Base-by-base conservation (phyloP, 1,284 basidiomycete species). In the Chiua sp. region DNA sequence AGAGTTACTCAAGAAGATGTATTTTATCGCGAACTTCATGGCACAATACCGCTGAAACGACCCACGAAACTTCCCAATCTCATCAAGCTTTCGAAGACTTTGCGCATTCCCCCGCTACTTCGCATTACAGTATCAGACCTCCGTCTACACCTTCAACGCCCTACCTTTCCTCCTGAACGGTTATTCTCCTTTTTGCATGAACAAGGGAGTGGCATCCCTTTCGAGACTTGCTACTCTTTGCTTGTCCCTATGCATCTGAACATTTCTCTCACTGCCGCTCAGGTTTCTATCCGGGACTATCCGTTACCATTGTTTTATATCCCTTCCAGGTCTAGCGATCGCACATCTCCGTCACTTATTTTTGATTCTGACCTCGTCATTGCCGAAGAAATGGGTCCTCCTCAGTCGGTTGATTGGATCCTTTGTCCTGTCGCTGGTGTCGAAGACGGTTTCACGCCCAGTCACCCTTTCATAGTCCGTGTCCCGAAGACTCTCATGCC, bases 401-500 rank as follows among this genome's bases (percentile, higher is more conserved):
- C 82, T 0, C 77, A 85, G 44, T 93, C 92, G 0, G 84, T 92
- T 28, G 83, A 92, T 56, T 91, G 90, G 84, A 78, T 95, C 32
- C 77, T 86, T 7, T 91, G 88, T 65, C 79, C 81, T 8, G 80
- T 96, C 56, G 78, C 92, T 47, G 80, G 83, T 23, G 72, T 75
- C 3, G 77, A 84, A 52, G 80, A 83, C 33, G 85, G 87, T 46
- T 73, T 82, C 33, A 72, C 78, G 16, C 86, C 85, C 22, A 81
- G 86, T 23, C 73, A 79, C 5, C 80, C 86, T 12, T 84, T 96
- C 55, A 78, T 79, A 7, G 78, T 98, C 26, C 72, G 80, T 44
- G 83, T 98, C 35, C 94, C 95, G 1, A 98, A 97, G 75, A 96
- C 95, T 1, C 90, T 96, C 59, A 97, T 97, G 92, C 92, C 96